A percentile compares a stretch with the other conserved stretches of the same genome.
These are phyloP conservation scores for Annulohypoxylon maeteangense DNA, from an alignment of 495 filamentous ascomycete genomes.

Conservation along the genomic window DNA sequence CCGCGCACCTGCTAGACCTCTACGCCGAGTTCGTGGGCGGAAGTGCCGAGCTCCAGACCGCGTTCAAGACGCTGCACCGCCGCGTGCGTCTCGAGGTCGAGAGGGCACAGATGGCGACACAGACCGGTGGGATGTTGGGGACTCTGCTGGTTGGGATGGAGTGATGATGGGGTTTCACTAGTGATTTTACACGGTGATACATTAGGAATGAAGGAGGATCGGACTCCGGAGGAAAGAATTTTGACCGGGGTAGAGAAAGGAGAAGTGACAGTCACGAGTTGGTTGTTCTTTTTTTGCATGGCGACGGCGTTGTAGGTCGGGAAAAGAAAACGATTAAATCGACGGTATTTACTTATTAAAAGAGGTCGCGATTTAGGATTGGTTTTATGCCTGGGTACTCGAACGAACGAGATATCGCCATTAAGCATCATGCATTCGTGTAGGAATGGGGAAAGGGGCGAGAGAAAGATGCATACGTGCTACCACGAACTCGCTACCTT, in stretches of 20 bases:
- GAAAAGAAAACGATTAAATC: slow-evolving; percentile 10
- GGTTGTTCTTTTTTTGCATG: slow-evolving; percentile 52
- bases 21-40: slow-evolving; percentile 84
- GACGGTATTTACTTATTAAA: not conserved
- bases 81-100: slow-evolving; percentile 82
- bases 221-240: not conserved
- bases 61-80: slow-evolving; percentile 70
- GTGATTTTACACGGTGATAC: too few relatives aligned
- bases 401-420: not conserved
- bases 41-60: slow-evolving; percentile 74
- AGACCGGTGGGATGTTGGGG: slow-evolving; percentile 85
- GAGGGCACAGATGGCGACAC: slow-evolving; percentile 78
- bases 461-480: not conserved
- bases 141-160: slow-evolving; percentile 66
- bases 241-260: not conserved
- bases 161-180: not conserved
- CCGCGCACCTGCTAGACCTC: slow-evolving; percentile 81
- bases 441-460: not conserved
- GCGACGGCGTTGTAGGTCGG: slow-evolving; percentile 54
- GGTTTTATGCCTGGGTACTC: slow-evolving; percentile 15
- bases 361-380: slow-evolving; percentile 10
- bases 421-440: not conserved
- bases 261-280: not conserved
- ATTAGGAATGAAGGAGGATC: not conserved
- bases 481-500: not conserved